Base-by-base conservation (phyloP, 2,329 filamentous ascomycete species). In the Cladosporium austrohemisphaericum region DNA sequence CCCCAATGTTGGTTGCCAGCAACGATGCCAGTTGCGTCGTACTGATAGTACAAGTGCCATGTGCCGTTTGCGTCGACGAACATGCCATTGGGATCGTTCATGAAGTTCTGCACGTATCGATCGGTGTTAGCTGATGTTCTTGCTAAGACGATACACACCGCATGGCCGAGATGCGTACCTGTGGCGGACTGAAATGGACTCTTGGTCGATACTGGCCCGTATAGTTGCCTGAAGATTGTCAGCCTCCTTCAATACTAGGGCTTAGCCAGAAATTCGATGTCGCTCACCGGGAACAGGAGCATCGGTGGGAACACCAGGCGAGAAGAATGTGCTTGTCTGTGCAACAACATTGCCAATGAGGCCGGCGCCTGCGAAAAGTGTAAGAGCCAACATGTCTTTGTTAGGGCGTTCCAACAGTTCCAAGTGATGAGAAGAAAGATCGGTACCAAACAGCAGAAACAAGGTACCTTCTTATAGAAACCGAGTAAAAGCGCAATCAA, bases 21-120 rank as follows among this genome's bases (percentile, higher is more conserved):
- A 1, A 76, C 71, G 6, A 67, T 64, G 2, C 60, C 73, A 0
- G 70, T 70, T 1, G 77, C 76, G 49, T 79, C 78, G 55, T 77
- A 81, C 60, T 85, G 82, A 57, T 85, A 86, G 65, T 85, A 85
- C 1, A 84, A 56, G 60, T 85, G 83, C 64, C 78, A 86, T 0
- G 71, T 69, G 4, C 79, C 80, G 48, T 80, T 71, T 2, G 65
- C 70, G 53, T 83, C 79, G 5, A 75, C 61, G 52, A 83, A 81
- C 68, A 83, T 73, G 57, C 82, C 82, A 65, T 85, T 85, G 1
- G 81, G 81, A 56, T 85, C 82, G 53, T 83, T 83, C 72, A 49
- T 46, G 32, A 46, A 46, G 20, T 46, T 46, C 22, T 26, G 5
- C 4, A n/a, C n/a, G n/a, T n/a, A n/a, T n/a, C n/a, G n/a, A n/a